These are phyloP conservation scores for Trametes sp. DNA, from an alignment of 1,284 basidiomycete genomes.

Conservation along the genomic window DNA sequence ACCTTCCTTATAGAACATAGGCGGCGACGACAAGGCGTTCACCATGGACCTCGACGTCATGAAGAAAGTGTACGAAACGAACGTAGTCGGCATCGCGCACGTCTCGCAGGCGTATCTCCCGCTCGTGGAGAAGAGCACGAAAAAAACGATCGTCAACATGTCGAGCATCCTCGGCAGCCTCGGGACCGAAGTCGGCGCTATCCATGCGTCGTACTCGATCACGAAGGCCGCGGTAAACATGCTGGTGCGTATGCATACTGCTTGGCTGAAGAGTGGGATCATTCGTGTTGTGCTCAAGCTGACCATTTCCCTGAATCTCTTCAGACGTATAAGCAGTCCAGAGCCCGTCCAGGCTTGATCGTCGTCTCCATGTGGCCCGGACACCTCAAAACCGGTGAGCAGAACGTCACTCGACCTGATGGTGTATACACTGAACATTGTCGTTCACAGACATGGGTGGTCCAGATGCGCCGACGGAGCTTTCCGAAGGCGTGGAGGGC, in stretches of 20 bases:
- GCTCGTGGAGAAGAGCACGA: slow-evolving; percentile 40
- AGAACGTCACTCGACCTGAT: no score
- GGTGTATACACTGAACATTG: no score
- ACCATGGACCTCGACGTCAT: slow-evolving; percentile 31
- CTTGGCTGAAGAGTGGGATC: background rate
- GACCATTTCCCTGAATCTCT: no score
- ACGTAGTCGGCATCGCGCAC: slow-evolving; percentile 44
- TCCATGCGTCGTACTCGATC: slow-evolving; percentile 36
- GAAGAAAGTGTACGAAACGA: slow-evolving; percentile 36
- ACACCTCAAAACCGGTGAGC: slow-evolving; percentile 38
- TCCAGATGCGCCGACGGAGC: no score
- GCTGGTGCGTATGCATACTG: slow-evolving; percentile 30
- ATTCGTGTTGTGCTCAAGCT: no score
- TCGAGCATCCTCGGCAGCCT: slow-evolving; percentile 41
- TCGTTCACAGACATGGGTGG: no score
- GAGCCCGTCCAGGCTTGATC: slow-evolving; percentile 29
- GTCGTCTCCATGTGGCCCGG: slow-evolving; percentile 33
- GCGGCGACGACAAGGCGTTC: slow-evolving; percentile 32
- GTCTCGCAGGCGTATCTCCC: slow-evolving; percentile 42
- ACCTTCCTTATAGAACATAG: background rate
- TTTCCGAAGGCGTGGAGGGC: no score
- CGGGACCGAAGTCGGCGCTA: slow-evolving; percentile 30
- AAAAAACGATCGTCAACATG: slow-evolving; percentile 46
- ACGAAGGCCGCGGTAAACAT: slow-evolving; percentile 41
- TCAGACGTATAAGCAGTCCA: slow-evolving; percentile 40